phyloP scores from a whole-genome alignment of 306 rosid genomes.

The Castanea crenata region DNA sequence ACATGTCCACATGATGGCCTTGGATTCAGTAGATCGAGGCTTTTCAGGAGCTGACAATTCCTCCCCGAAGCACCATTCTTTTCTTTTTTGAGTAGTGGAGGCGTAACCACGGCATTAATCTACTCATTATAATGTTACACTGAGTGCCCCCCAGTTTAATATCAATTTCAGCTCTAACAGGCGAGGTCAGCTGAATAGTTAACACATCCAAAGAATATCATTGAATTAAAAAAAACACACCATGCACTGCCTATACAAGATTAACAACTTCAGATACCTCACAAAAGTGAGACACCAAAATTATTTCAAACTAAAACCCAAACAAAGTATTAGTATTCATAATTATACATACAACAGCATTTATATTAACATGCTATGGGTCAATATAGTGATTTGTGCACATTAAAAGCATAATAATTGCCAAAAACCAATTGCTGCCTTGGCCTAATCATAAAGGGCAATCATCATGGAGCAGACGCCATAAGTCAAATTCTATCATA shows the following conservation, averaged over 20 bases:
- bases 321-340: not conserved
- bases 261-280: conserved; percentile 5
- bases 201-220: conserved; percentile 16
- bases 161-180: conserved; percentile 90
- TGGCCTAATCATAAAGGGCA: no score
- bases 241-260: not conserved
- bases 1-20: conserved; percentile 91
- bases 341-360: not conserved
- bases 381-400: not conserved
- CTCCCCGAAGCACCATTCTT: conserved; percentile 69
- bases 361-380: not conserved
- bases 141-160: conserved; percentile 89
- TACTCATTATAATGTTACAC: conserved; percentile 81
- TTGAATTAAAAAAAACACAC: conserved; percentile 15
- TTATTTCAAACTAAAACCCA: not conserved
- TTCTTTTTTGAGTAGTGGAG: conserved; percentile 67
- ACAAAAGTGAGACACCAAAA: not conserved
- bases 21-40: conserved; percentile 57
- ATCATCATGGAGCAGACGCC: no score
- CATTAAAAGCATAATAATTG: not conserved
- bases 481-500: no score
- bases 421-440: not conserved
- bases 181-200: conserved; percentile 60
- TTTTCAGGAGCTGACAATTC: conserved; percentile 49
- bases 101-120: conserved; percentile 81